phyloP scores from a whole-genome alignment of 2,329 filamentous ascomycete species.

The Aspergillus niger region DNA sequence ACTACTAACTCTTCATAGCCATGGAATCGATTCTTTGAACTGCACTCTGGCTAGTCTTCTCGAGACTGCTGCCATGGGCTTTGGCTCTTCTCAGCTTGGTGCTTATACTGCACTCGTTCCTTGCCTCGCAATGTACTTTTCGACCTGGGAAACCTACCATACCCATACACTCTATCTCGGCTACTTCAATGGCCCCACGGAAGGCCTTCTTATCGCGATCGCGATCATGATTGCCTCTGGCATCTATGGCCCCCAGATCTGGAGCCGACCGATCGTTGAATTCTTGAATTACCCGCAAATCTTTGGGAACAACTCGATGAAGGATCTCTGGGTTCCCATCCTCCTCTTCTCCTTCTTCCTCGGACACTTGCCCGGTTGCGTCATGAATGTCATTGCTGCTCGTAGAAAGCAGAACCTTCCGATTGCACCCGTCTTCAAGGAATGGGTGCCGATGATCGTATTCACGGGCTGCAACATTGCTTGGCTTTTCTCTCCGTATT shows the following conservation, averaged over 20 bases:
- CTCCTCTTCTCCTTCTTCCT: conserved; percentile 66
- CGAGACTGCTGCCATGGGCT: conserved; percentile 89
- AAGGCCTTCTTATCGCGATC: conserved; percentile 88
- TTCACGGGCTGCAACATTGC: conserved; percentile 73
- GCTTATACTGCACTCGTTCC: conserved; percentile 90
- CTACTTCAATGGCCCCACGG: conserved; percentile 95
- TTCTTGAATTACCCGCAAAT: conserved; percentile 65
- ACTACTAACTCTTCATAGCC: conserved; percentile 50
- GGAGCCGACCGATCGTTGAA: conserved; percentile 72
- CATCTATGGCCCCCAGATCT: conserved; percentile 84
- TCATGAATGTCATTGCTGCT: conserved; percentile 80
- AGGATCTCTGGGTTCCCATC: conserved; percentile 82
- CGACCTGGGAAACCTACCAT: conserved; percentile 99
- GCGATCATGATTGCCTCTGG: conserved; percentile 83
- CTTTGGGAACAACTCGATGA: conserved; percentile 72
- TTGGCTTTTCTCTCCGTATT: conserved; percentile 91
- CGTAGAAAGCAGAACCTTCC: conserved; percentile 72
- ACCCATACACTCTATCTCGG: conserved; percentile 96
- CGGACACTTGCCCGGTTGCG: conserved; percentile 83
- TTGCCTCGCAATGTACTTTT: conserved; percentile 98
- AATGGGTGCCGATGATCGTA: conserved; percentile 89
- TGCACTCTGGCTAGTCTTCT: conserved; percentile 90
- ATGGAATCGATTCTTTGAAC: conserved; percentile 97
- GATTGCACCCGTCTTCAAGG: conserved; percentile 79
- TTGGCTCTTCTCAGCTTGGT: conserved; percentile 80